Conservation (phyloP, 2,329 filamentous ascomycete genomes). For the Aspergillus sp. region DNA sequence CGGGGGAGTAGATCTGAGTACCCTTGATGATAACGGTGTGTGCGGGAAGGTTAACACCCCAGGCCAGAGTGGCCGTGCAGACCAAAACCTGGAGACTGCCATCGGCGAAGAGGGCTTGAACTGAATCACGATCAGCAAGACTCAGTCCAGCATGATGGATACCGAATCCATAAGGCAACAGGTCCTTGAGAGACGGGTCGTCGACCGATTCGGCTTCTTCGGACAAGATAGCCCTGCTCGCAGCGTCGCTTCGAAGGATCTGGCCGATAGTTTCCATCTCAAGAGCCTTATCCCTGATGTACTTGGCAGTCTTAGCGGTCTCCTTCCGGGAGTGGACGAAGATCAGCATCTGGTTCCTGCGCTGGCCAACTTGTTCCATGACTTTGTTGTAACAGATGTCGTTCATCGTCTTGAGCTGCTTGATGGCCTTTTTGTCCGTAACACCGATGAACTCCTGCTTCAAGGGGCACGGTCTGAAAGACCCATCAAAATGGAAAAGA, state of each 20-base stretch:
- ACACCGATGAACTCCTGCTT: slow-evolving; percentile 97
- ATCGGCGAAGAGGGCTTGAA: slow-evolving; percentile 90
- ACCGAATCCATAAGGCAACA: slow-evolving; percentile 93
- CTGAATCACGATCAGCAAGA: slow-evolving; percentile 87
- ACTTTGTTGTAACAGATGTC: slow-evolving; percentile 98
- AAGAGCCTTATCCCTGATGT: slow-evolving; percentile 94
- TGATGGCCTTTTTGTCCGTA: slow-evolving; percentile 97
- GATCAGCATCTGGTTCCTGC: slow-evolving; percentile 96
- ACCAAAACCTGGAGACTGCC: slow-evolving; percentile 93
- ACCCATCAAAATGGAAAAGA: slow-evolving; percentile 94
- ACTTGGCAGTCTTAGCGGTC: slow-evolving; percentile 94
- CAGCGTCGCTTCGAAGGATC: slow-evolving; percentile 88
- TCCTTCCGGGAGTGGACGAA: slow-evolving; percentile 99
- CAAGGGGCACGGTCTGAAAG: slow-evolving; percentile 87
- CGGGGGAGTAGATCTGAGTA: slow-evolving; percentile 94
- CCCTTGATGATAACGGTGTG: slow-evolving; percentile 99
- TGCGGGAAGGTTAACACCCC: slow-evolving; percentile 97
- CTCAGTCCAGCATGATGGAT: slow-evolving; percentile 99
- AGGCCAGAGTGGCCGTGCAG: slow-evolving; percentile 95
- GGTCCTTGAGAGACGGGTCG: slow-evolving; percentile 86
- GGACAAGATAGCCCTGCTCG: slow-evolving; percentile 80
- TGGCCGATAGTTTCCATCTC: slow-evolving; percentile 96
- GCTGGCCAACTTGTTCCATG: slow-evolving; percentile 88
- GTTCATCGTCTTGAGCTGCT: slow-evolving; percentile 98
- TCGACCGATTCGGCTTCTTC: slow-evolving; percentile 80